These are phyloP conservation scores for Pleomassaria siparia DNA, from an alignment of 2,329 filamentous ascomycete species.

Conservation along the genomic window DNA sequence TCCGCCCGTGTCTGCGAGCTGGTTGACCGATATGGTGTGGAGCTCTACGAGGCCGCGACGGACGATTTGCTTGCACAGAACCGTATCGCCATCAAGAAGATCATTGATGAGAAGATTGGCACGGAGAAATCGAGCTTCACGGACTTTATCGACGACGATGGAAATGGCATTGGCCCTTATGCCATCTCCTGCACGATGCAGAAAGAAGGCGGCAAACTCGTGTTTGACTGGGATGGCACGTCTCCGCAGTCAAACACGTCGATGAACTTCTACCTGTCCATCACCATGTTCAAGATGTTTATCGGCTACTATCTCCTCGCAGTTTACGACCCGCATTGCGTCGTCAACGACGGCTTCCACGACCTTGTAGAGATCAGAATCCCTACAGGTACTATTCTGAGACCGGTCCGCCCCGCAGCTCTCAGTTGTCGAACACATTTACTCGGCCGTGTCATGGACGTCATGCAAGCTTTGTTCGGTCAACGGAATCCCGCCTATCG, in stretches of 20 bases:
- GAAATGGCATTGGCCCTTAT: slow-evolving; percentile 49
- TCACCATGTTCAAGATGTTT: slow-evolving; percentile 57
- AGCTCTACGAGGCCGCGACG: slow-evolving; percentile 51
- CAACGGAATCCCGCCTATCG: slow-evolving; percentile 50
- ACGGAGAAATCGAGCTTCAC: slow-evolving; percentile 48
- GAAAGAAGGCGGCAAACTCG: slow-evolving; percentile 46
- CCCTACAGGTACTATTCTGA: slow-evolving; percentile 49
- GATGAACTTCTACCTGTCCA: slow-evolving; percentile 54
- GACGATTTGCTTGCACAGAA: slow-evolving; percentile 50
- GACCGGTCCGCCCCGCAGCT: slow-evolving; percentile 51
- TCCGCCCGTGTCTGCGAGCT: slow-evolving; percentile 50
- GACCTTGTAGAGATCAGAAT: slow-evolving; percentile 53
- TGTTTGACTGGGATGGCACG: slow-evolving; percentile 54
- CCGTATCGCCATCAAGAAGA: slow-evolving; percentile 47
- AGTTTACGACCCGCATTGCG: slow-evolving; percentile 50
- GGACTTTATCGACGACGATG: slow-evolving; percentile 55
- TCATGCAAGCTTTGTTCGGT: slow-evolving; percentile 54
- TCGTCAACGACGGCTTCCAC: slow-evolving; percentile 56
- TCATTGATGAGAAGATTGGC: slow-evolving; percentile 51
- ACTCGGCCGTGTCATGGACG: slow-evolving; percentile 51
- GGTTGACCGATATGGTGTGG: slow-evolving; percentile 47
- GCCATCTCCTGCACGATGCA: slow-evolving; percentile 52
- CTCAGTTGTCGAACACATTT: slow-evolving; percentile 53
- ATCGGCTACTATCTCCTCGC: slow-evolving; percentile 54
- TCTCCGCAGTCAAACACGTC: slow-evolving; percentile 49